Evolutionary conservation across 2,329 filamentous ascomycete genomes (phyloP).

Genomic region (Immersiporthe knoxdaviesiana): DNA sequence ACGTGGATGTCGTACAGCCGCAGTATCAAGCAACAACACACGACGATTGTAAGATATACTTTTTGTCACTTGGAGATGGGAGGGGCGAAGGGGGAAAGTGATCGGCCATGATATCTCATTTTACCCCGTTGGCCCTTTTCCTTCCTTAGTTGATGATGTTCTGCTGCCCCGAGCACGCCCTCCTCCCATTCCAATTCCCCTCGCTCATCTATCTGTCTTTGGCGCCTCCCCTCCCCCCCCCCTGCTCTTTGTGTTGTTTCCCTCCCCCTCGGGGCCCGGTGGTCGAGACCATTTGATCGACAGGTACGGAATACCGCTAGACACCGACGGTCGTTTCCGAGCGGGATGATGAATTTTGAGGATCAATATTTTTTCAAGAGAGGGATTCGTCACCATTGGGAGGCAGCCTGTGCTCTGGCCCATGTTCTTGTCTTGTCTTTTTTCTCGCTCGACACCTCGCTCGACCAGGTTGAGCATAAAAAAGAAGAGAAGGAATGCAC

Average conservation of each 20-base stretch:
- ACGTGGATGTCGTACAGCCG: neutral
- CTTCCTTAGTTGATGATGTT: neutral
- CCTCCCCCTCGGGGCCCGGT: neutral
- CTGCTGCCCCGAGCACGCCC: neutral
- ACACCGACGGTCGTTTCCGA: conserved; percentile 9
- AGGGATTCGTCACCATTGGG: neutral
- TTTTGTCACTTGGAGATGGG: neutral
- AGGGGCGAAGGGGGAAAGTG: neutral
- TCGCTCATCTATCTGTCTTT: neutral
- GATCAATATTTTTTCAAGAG: neutral
- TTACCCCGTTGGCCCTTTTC: neutral
- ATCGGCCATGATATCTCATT: neutral
- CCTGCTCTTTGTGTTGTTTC: neutral
- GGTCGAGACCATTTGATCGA: conserved; percentile 9
- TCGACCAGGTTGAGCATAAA: neutral
- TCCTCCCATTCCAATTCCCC: neutral
- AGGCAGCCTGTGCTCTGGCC: neutral
- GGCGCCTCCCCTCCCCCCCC: too few relatives aligned
- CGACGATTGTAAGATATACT: neutral
- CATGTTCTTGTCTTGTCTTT: neutral
- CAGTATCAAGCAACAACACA: neutral
- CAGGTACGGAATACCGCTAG: neutral
- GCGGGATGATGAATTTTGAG: neutral
- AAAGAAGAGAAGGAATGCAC: neutral
- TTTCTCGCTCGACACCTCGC: neutral